phyloP scores from a whole-genome alignment of 768 basidiomycete species.

The Tulasnella sp. region DNA sequence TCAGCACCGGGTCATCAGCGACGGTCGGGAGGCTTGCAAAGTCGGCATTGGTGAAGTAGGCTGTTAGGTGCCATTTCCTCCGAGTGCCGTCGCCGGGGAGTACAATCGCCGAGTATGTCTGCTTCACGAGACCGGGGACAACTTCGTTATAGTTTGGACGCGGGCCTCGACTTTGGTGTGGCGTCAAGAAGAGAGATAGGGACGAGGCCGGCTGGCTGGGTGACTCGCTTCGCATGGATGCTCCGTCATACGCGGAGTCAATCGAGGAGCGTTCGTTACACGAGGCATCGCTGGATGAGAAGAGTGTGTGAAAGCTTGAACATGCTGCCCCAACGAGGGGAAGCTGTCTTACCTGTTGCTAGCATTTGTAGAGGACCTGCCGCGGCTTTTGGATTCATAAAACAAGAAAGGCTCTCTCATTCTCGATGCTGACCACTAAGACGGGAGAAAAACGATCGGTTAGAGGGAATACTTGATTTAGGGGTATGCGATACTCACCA shows the following conservation, averaged over 20 bases:
- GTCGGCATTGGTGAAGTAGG: constrained; percentile 44
- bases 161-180: constrained; percentile 29
- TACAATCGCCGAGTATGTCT: constrained; percentile 62
- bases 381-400: constrained; percentile 38
- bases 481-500: constrained; percentile 21
- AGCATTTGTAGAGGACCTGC: constrained; percentile 4
- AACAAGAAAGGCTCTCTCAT: constrained; percentile 65
- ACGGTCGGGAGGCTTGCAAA: constrained; percentile 39
- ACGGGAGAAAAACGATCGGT: neutral
- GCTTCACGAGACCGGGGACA: constrained; percentile 52
- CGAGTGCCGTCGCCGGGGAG: constrained; percentile 25
- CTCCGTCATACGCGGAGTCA: constrained; percentile 32
- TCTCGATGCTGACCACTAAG: constrained; percentile 51
- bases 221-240: no score
- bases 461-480: neutral
- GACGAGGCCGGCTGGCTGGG: no score
- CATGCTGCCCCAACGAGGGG: neutral
- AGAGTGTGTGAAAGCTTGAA: neutral
- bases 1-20: constrained; percentile 35
- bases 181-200: no score
- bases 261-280: neutral
- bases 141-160: constrained; percentile 30
- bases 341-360: constrained; percentile 1
- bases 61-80: constrained; percentile 58
- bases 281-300: constrained; percentile 5